phyloP scores from a whole-genome alignment of 352 stramenopile species.

The Chrysophaeum taylorii region DNA sequence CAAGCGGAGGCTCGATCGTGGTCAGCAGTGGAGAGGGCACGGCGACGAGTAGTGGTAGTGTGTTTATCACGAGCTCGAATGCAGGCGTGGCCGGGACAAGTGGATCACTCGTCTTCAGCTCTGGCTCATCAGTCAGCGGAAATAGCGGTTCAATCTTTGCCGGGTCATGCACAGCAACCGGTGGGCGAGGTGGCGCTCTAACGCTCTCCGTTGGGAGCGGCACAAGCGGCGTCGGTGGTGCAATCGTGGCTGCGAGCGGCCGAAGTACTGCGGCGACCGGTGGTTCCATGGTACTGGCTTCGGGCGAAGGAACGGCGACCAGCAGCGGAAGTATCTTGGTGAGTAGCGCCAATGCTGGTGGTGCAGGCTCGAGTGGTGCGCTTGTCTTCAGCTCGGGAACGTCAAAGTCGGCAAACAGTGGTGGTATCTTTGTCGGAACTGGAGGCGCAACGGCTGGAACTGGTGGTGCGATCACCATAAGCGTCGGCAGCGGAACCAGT shows the following conservation, averaged over 20 bases:
- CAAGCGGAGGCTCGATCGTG: background rate
- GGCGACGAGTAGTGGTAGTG: background rate
- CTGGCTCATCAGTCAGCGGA: constrained; percentile 16
- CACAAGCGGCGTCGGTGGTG: constrained; percentile 3
- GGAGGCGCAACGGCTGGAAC: constrained; percentile 8
- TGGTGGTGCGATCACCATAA: constrained; percentile 12
- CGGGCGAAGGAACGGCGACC: too few species aligned
- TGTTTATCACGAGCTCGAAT: constrained; percentile 25
- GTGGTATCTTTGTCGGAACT: background rate
- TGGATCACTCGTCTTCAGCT: constrained; percentile 26
- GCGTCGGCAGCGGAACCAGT: constrained; percentile 5
- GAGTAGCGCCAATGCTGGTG: constrained; percentile 23
- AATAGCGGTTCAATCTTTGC: background rate
- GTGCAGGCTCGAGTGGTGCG: constrained; percentile 24
- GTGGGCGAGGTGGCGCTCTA: constrained; percentile 20
- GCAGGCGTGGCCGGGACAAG: constrained; percentile 25
- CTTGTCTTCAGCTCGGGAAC: constrained; percentile 28
- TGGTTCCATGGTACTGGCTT: too few species aligned
- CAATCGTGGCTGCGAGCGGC: too few species aligned
- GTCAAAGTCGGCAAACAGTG: constrained; percentile 23
- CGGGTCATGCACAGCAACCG: constrained; percentile 12
- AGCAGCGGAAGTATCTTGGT: constrained; percentile 14
- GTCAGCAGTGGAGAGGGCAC: background rate
- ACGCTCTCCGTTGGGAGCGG: constrained; percentile 25
- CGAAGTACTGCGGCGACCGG: too few species aligned